phyloP scores from a whole-genome alignment of 805 yeast genomes.

The Starmera caribaea region DNA sequence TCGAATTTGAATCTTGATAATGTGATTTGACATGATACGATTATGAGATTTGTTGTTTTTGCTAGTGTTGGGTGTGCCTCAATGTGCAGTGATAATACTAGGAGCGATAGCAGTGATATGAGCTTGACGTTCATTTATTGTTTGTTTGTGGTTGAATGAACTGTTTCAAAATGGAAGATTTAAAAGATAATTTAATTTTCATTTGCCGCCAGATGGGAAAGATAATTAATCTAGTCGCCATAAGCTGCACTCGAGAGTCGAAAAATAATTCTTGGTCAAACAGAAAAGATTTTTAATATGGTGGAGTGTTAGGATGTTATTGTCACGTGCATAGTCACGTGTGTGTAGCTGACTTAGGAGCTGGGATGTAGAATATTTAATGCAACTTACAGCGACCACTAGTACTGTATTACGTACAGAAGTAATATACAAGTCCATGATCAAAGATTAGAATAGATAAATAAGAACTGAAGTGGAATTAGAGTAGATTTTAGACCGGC shows the following conservation, averaged over 20 bases:
- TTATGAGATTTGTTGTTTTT: slow-evolving; percentile 15
- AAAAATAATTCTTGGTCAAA: no score
- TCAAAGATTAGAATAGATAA: not conserved
- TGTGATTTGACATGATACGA: slow-evolving; percentile 15
- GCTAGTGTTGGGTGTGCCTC: slow-evolving; percentile 3
- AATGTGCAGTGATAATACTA: not conserved
- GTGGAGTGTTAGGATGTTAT: no score
- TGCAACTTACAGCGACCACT: no score
- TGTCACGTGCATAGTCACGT: no score
- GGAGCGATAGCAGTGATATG: not conserved
- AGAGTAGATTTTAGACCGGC: not conserved
- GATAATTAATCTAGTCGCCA: no score
- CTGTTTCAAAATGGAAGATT: no score
- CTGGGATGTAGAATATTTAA: no score
- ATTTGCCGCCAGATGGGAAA: slow-evolving; percentile 2
- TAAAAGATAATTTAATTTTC: not conserved
- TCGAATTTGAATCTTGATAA: slow-evolving; percentile 10
- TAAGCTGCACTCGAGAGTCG: no score
- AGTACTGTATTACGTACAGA: no score
- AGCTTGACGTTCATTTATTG: not conserved
- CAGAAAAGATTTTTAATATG: no score
- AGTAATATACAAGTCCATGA: slow-evolving; percentile 1
- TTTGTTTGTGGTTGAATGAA: no score
- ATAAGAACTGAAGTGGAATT: not conserved
- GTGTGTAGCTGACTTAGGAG: no score